phyloP scores from a whole-genome alignment of 768 basidiomycete species.

The Chalciporus pseudorubinellus region DNA sequence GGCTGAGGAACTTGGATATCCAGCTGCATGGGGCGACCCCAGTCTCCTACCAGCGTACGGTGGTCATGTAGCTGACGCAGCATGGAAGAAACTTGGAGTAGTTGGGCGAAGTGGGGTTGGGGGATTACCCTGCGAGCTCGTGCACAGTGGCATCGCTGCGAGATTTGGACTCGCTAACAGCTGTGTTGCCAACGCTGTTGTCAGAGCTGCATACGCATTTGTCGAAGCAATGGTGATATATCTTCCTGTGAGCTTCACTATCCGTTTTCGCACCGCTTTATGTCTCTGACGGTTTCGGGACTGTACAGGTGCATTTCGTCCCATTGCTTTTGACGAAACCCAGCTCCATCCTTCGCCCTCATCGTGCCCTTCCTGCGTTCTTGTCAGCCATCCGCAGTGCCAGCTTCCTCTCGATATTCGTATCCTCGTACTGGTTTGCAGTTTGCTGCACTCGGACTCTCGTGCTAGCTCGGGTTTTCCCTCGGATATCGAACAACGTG shows the following conservation, averaged over 20 bases:
- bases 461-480: constrained; percentile 59
- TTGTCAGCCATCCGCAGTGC: constrained; percentile 62
- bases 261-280: not conserved
- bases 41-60: constrained; percentile 59
- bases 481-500: constrained; percentile 68
- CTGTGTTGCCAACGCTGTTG: constrained; percentile 56
- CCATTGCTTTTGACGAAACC: constrained; percentile 64
- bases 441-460: constrained; percentile 71
- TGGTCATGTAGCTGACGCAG: constrained; percentile 45
- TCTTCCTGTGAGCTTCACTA: constrained; percentile 54
- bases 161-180: constrained; percentile 48
- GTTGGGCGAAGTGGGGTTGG: constrained; percentile 52
- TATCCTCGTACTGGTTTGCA: constrained; percentile 66
- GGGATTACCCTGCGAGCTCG: constrained; percentile 73
- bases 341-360: constrained; percentile 44
- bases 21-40: constrained; percentile 64
- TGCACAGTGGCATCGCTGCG: constrained; percentile 58
- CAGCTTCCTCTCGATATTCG: constrained; percentile 68
- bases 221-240: constrained; percentile 63
- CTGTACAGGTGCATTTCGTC: constrained; percentile 63
- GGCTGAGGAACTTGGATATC: constrained; percentile 56
- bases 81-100: constrained; percentile 60
- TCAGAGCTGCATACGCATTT: constrained; percentile 59
- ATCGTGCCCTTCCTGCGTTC: constrained; percentile 40
- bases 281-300: not conserved